Evolutionary conservation across 2,329 filamentous ascomycete genomes (phyloP).

Genomic region (Sclerotinia spermophila): DNA sequence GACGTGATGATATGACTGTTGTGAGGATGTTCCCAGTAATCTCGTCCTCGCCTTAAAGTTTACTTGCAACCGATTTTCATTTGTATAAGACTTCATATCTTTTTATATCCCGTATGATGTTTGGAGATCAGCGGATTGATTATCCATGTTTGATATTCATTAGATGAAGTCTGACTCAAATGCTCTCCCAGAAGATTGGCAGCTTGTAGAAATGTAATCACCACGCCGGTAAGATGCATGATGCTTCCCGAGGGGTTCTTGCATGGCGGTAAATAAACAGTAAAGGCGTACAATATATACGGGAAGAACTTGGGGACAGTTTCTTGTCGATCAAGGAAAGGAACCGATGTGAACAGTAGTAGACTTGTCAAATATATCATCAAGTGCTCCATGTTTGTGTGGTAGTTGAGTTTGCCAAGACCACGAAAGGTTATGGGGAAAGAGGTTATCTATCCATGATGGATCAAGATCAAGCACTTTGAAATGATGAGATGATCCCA

Average conservation of each 20-base stretch:
- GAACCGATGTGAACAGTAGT: neutral
- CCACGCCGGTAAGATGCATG: conserved; percentile 9
- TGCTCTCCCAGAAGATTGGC: conserved; percentile 7
- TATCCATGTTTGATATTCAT: conserved; percentile 18
- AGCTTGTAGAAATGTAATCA: neutral
- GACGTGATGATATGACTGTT: neutral
- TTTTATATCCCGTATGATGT: neutral
- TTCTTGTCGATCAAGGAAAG: conserved; percentile 9
- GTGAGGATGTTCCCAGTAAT: neutral
- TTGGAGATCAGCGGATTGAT: neutral
- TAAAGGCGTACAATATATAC: neutral
- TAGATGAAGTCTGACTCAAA: neutral
- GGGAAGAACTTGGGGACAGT: neutral
- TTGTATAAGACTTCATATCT: neutral
- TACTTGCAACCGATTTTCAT: conserved; percentile 2
- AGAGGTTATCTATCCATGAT: neutral
- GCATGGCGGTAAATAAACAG: neutral
- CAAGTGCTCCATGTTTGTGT: neutral
- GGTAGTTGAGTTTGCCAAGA: neutral
- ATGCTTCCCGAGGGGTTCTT: conserved; percentile 10
- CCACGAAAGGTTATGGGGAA: neutral
- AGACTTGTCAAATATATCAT: neutral
- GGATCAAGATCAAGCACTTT: neutral
- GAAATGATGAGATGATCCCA: neutral
- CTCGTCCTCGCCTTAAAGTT: neutral